Conservation (phyloP, 2,329 filamentous ascomycete genomes). For the Diplodia sapinea region DNA sequence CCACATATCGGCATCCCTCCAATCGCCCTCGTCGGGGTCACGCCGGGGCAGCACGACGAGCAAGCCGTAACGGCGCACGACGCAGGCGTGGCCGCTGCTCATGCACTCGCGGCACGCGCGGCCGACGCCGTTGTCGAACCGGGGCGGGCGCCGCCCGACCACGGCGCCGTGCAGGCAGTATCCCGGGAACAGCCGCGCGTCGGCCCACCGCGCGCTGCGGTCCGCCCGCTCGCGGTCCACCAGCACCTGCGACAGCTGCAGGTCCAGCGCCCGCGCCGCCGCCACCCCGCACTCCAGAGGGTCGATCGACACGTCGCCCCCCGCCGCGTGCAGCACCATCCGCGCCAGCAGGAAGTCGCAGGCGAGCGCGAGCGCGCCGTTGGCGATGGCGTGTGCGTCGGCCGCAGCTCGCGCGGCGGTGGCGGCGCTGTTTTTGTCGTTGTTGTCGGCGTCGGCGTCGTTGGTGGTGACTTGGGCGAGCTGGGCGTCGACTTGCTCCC, state of each 20-base stretch:
- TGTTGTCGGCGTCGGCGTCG: no score
- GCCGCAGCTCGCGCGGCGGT: neutral
- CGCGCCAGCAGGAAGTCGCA: no score
- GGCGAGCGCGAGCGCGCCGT: no score
- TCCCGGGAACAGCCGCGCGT: no score
- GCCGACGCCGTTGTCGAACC: neutral
- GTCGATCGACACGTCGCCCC: no score
- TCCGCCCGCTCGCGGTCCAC: neutral
- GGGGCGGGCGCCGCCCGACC: neutral
- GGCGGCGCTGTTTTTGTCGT: neutral
- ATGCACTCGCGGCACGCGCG: constrained; percentile 1
- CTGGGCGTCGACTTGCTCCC: no score
- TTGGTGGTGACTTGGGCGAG: no score
- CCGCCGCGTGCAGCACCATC: no score
- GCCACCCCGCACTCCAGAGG: no score
- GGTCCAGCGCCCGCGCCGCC: no score
- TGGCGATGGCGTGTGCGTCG: neutral
- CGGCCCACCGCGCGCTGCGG: neutral
- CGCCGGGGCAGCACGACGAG: neutral
- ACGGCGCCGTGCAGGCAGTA: constrained; percentile 9
- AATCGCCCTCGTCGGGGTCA: neutral
- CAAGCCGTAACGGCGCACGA: neutral
- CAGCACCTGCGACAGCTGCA: no score
- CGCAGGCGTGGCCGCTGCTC: neutral
- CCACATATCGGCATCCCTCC: neutral